Base-by-base conservation (phyloP, 2,329 filamentous ascomycete genomes). In the Pleurostoma richardsiae region DNA sequence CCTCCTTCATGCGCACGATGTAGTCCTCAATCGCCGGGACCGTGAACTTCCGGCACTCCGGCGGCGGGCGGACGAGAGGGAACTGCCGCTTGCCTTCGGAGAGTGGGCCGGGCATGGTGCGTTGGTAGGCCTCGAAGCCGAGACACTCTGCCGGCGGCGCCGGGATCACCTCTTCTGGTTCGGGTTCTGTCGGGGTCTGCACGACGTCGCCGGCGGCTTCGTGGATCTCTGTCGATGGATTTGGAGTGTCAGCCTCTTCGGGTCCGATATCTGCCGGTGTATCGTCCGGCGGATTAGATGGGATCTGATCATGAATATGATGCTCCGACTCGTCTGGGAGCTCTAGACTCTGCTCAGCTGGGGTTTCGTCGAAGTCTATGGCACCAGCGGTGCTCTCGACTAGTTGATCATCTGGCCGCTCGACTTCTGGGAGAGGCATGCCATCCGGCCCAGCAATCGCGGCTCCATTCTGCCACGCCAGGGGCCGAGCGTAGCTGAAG, bases 31-130 rank as follows among this genome's bases (percentile, higher is more conserved):
- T 83, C 1, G 79, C 69, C 1, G 79, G 73, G 1, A 85, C 88
- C 43, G 77, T 73, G 68, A 90, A 91, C 0, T 83, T 88, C 43
- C 87, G 81, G 62, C 87, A 90, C 59, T 79, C 76, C 43, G 73
- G 71, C 4, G 77, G 77, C 4, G 87, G 87, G 45, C 87, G 74
- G 36, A 61, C 55, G 39, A 57, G 56, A 6, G 62, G 62, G 39
- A 65, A 63, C 46, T 59, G 41, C 45, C 59, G 59, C 40, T 47
- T 53, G 42, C 62, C 62, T 6, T 47, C 47, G 5, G 62, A 65
- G n/a, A 43, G 28, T 1, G 62, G 62, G 1, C 51, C 58, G 3
- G 62, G 60, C 38, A 46, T 56, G 29, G 46, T 45, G 3, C 28
- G 31, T 46, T 60, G 59, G 29, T 58, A 51, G 7, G 30, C 8